Evolutionary conservation across 257 asterid genomes (phyloP), one percentile per base, ranked within the genome.

Genomic region (Catharanthus roseus): DNA sequence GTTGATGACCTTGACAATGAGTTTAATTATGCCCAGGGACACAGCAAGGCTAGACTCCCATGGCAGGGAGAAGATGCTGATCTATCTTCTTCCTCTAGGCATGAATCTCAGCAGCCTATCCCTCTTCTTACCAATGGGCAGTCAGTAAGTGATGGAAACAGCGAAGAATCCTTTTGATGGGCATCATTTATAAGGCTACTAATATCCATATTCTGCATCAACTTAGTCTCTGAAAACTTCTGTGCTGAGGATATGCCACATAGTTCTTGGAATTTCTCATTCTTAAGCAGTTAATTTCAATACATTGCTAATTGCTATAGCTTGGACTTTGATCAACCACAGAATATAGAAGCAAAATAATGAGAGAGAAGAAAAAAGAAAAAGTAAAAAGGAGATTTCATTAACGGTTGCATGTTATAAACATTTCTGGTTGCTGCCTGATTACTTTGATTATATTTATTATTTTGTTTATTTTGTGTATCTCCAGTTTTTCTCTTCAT

Each of bases 91-190:
- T 93, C 97, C 64, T 89, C 95, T 26, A 85, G 97, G 66, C 95
- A 80, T 66, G 98, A 85, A 82, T 80, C 96, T 72, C 92, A 82
- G 73, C 96, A 83, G 74, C 93, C 97, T 42, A 86, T 93, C 62
- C 97, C 93, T 41, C 97, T 87, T 75, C 98, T 90, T 76, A 93
- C 96, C 31, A 81, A 87, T 79, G 96, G 97, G 71, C 96, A 83
- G 73, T 80, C 80, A 31, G 98, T 90, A 84, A 77, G 97, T 84
- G 74, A 60, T 65, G 41, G 15, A 65, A 47, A 21, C 41, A 15
- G 18, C 34, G 5, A 33, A 16, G 39, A 33, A 33, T 33, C 2
- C 44, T 61, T 61, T 61, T 34, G 47, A 36, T 41, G 31, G n/a
- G 16, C 39, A 15, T 73, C 16, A 49, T 60, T 21, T 21, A 57